Evolutionary conservation across 495 filamentous ascomycete genomes (phyloP).

Genomic region (Aspergillus diversus): DNA sequence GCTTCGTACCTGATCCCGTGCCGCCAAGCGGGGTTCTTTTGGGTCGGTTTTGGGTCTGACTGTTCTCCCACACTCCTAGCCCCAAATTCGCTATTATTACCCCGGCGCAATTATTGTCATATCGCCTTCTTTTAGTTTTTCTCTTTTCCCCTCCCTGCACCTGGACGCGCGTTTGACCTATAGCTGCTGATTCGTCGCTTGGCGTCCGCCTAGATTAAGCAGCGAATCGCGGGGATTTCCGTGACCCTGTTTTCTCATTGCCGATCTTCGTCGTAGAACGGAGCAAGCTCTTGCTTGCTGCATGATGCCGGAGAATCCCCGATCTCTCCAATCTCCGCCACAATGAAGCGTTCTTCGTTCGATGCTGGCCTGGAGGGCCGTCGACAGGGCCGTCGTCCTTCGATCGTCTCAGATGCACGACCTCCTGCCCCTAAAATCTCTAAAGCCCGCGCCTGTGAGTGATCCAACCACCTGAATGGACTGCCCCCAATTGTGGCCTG

Average conservation of each 20-base stretch:
- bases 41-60: background rate
- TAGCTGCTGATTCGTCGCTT: background rate
- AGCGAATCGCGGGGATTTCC: constrained; percentile 4
- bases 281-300: constrained; percentile 26
- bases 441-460: constrained; percentile 53
- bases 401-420: constrained; percentile 29
- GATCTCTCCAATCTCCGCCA: constrained; percentile 26
- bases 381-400: constrained; percentile 25
- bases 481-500: background rate
- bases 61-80: background rate
- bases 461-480: constrained; percentile 7
- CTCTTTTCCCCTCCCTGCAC: background rate
- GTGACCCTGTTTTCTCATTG: background rate
- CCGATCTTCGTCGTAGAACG: constrained; percentile 17
- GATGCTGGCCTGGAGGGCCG: constrained; percentile 44
- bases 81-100: background rate
- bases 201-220: background rate
- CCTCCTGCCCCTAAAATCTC: constrained; percentile 43
- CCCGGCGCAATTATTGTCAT: background rate
- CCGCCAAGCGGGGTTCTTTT: background rate
- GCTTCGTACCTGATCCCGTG: background rate
- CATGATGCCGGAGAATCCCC: constrained; percentile 47
- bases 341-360: constrained; percentile 47
- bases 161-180: background rate
- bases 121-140: background rate